Base-by-base conservation (phyloP, 2,329 filamentous ascomycete species). In the Chrysosporium keratinophilum region DNA sequence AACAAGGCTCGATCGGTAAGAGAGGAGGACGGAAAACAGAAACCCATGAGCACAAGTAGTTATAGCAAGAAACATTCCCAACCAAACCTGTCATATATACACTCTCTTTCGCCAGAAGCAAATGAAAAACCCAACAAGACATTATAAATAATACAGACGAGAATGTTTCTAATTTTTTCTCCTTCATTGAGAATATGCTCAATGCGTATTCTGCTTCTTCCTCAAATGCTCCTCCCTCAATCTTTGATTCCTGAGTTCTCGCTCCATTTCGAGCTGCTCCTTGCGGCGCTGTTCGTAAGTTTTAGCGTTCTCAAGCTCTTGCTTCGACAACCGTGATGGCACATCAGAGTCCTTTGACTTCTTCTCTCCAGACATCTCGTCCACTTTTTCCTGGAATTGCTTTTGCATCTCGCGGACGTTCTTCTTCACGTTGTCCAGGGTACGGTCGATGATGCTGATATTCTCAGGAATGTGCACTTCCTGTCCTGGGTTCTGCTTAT, bases 401-500 rank as follows among this genome's bases (percentile, higher is more conserved):
- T 62, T 58, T 23, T 57, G 56, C 15, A 65, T 44, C n/a, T 63
- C 60, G 5, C 55, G 54, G 45, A 60, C 57, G 23, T 51, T 54
- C n/a, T 63, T 55, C 56, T 68, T 70, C 54, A 63, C 48, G 14
- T 57, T 61, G 48, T 67, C 61, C n/a, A 72, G 56, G 17, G 62
- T 59, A 39, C 67, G 67, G 59, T 72, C 71, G 48, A 74, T 64
- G 17, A 62, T 19, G 52, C 64, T 67, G 55, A 58, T 56, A 35
- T 55, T 57, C 45, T 54, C 54, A 46, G 49, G 52, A 40, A 54
- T 35, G 20, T 54, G 35, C 15, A 50, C 54, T 31, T 59, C 33
- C 14, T 56, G 39, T 7, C 33, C 45, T 17, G 56, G 28, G 2
- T 48, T 57, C 51, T 51, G 55, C 55, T 33, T 52, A 56, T 23